Base-by-base conservation (phyloP, 352 stramenopile genomes). In the Globisporangium iwayamae region DNA sequence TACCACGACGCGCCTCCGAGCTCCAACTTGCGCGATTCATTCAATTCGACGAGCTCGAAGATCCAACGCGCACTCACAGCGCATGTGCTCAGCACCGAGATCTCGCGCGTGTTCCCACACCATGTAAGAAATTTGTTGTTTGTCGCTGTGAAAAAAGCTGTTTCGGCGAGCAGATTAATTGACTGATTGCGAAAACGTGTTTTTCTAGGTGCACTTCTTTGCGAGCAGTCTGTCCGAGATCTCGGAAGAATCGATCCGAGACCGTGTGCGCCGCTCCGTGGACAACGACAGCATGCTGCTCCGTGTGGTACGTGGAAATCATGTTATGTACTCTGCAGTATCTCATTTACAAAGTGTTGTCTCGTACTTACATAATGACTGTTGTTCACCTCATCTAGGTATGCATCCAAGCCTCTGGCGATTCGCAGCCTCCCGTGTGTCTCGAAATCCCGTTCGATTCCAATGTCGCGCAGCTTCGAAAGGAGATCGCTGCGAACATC, bases 251-350 rank as follows among this genome's bases (percentile, higher is more conserved):
- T 78, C 77, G 0, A 91, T 96, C 62, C 82, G 87, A 16, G 87
- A 96, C 41, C 84, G 87, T 8, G 86, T 96, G 22, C 78, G 87
- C 8, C 72, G 87, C 46, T 83, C 87, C 36, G 79, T 96, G 45
- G 87, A 96, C 55, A 94, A 90, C 53, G 87, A 96, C 61, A 92
- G 81, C 66, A 91, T 96, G 83, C 65, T 96, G 13, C 72, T 96
- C 54, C 85, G 87, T 78, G 84, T 94, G 25, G 87, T 91, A 73
- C 46, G 75, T 77, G 41, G 30, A 18, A 1, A 5, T 58, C 6
- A 25, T 38, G 32, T 36, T 36, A 36, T 36, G 32, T 36, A 28
- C 28, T 34, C 58, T 63, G 32, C 46, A 6, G 5, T 14, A n/a
- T 20, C 0, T 20, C 41, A 6, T 20, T 47, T 20, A 22, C 16